Evolutionary conservation across 805 yeast genomes (phyloP).

Genomic region (Lachancea thermotolerans): DNA sequence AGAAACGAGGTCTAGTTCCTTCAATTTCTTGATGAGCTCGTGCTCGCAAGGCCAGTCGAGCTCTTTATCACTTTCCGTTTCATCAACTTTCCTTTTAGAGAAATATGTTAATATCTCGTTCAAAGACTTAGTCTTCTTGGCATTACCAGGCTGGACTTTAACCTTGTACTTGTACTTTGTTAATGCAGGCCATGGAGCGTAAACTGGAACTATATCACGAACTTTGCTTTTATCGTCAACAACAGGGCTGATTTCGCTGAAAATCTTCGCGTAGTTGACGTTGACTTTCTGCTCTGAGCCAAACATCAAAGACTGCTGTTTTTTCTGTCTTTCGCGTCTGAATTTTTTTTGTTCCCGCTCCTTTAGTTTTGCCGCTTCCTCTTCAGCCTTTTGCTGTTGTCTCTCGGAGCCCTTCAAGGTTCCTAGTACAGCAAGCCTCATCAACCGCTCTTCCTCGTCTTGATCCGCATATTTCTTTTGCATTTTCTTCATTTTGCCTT

Average conservation of each 20-base stretch:
- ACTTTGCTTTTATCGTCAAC: slow-evolving; percentile 42
- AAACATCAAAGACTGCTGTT: slow-evolving; percentile 31
- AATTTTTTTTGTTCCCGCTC: slow-evolving; percentile 30
- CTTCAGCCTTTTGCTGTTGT: slow-evolving; percentile 32
- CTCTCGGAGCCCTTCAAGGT: slow-evolving; percentile 56
- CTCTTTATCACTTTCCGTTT: slow-evolving; percentile 38
- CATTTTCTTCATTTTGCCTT: slow-evolving; percentile 75
- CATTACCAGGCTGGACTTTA: slow-evolving; percentile 68
- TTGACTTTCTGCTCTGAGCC: slow-evolving; percentile 36
- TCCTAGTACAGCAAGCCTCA: slow-evolving; percentile 78
- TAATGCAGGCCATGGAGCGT: slow-evolving; percentile 88
- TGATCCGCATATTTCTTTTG: slow-evolving; percentile 81
- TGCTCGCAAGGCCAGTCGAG: slow-evolving; percentile 68
- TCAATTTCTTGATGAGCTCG: slow-evolving; percentile 46
- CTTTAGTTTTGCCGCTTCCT: slow-evolving; percentile 31
- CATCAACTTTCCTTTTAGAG: slow-evolving; percentile 42
- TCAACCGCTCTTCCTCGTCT: slow-evolving; percentile 76
- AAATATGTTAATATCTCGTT: slow-evolving; percentile 61
- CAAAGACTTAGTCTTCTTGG: slow-evolving; percentile 83
- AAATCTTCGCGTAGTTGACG: slow-evolving; percentile 39
- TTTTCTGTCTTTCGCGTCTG: slow-evolving; percentile 35
- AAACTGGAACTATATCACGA: slow-evolving; percentile 67
- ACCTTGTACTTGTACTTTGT: slow-evolving; percentile 71
- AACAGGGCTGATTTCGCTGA: slow-evolving; percentile 30
- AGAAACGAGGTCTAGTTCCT: slow-evolving; percentile 61